Base-by-base conservation (phyloP, 176 grass and related monocot species). In the Oryza australiensis region DNA sequence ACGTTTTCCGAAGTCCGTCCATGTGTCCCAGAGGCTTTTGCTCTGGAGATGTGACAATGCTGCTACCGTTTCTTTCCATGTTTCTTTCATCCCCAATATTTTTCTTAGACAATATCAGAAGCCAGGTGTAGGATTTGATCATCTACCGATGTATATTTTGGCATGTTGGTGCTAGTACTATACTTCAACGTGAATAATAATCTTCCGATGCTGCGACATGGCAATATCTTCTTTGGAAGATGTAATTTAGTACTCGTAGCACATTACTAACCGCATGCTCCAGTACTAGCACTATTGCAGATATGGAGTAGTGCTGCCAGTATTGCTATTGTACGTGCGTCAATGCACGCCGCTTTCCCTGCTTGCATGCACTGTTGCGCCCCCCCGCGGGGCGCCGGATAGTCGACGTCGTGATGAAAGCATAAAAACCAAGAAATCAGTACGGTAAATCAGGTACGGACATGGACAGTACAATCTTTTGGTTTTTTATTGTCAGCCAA, bases 141-240 rank as follows among this genome's bases (percentile, higher is more conserved):
- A 12, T 72, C 34, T 20, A 48, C 42, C 9, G 26, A 22, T 82
- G 28, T 65, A 51, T 74, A 40, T 35, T 35, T 14, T 42, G 60
- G 62, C 35, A 74, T 75, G 41, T 82, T 65, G 20, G 70, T 20
- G 38, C 28, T 42, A n/a, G n/a, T n/a, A 55, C 20, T 55, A 8
- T 55, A 46, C 13, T 5, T 15, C 49, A 53, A 10, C 16, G 75
- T 26, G 14, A 45, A n/a, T 45, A n/a, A 60, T 38, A n/a, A 60
- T 38, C 35, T 67, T 27, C 13, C 43, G 80, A 72, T 33, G 68
- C 35, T 9, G 27, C 67, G 32, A 26, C 2, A 34, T 71, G 2
- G 9, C 70, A 49, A 66, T 27, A 83, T 83, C 60, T 53, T 66
- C 70, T 37, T 83, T 66, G 79, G 12, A 71, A 59, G 62, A 48